These are phyloP conservation scores for Neurospora pannonica DNA, from an alignment of 495 filamentous ascomycete genomes.

Conservation along the genomic window DNA sequence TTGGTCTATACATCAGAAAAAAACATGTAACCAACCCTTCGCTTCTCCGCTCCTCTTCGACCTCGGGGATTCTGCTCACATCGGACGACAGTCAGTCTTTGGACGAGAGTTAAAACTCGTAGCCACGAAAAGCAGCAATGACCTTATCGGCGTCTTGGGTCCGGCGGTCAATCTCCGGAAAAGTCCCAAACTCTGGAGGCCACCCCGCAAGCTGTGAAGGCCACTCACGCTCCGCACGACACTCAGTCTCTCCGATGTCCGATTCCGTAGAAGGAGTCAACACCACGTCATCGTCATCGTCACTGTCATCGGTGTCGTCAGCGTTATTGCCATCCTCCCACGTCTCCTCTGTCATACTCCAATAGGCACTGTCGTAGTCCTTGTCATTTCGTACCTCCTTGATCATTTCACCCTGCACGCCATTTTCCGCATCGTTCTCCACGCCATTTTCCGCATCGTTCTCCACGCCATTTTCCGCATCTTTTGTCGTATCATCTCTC, in stretches of 20 bases:
- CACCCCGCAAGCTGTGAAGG: no score
- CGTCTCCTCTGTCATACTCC: not conserved
- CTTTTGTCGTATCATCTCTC: not conserved
- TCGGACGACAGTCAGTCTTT: not conserved
- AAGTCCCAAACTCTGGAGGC: not conserved
- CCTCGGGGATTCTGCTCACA: not conserved
- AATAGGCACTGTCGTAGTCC: not conserved
- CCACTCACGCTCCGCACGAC: not conserved
- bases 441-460: no score
- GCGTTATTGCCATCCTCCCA: not conserved
- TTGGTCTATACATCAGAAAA: not conserved
- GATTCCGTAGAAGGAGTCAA: not conserved
- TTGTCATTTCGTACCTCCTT: not conserved
- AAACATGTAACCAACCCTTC: not conserved
- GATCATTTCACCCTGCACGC: not conserved
- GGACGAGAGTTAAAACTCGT: not conserved
- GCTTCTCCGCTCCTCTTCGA: not conserved
- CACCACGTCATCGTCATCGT: not conserved
- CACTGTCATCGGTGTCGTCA: no score
- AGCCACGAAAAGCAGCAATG: not conserved
- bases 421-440: not conserved
- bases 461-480: not conserved
- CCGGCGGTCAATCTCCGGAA: not conserved
- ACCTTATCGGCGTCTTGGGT: not conserved
- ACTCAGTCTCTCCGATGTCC: not conserved